A percentile compares a stretch with the other conserved stretches of the same genome.
Conservation (phyloP, 768 basidiomycete species). For the Pleurotus tuber-regium region DNA sequence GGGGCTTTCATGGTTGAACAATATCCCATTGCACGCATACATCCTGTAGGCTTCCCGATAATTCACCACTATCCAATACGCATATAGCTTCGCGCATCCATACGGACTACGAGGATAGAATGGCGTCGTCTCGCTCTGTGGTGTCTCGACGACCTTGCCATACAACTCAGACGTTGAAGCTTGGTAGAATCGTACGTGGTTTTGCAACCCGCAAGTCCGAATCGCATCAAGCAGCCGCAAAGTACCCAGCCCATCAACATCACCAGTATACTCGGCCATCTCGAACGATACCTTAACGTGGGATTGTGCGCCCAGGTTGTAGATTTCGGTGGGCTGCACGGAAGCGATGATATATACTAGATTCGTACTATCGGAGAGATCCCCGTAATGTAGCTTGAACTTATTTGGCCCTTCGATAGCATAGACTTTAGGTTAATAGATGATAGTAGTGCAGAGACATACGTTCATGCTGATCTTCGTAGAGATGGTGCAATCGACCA, state of each 20-base stretch:
- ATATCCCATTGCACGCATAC: constrained; percentile 94
- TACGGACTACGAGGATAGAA: constrained; percentile 99
- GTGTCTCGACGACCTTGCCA: constrained; percentile 94
- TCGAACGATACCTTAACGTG: constrained; percentile 99
- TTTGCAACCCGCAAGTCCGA: constrained; percentile 91
- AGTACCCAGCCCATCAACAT: constrained; percentile 94
- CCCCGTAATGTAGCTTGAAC: constrained; percentile 87
- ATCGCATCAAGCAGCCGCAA: constrained; percentile 95
- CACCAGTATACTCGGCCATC: constrained; percentile 98
- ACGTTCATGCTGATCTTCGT: constrained; percentile 92
- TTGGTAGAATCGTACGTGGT: constrained; percentile 94
- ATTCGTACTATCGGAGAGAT: constrained; percentile 94
- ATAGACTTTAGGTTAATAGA: constrained; percentile 7
- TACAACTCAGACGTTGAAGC: constrained; percentile 97
- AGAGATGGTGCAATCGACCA: constrained; percentile 89
- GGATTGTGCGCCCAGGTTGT: constrained; percentile 96
- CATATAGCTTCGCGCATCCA: constrained; percentile 93
- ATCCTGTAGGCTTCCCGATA: constrained; percentile 95
- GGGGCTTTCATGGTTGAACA: constrained; percentile 98
- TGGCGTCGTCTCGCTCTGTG: constrained; percentile 93
- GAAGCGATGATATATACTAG: constrained; percentile 95
- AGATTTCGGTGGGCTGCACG: constrained; percentile 93
- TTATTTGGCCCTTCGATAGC: constrained; percentile 60
- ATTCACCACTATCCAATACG: constrained; percentile 88
- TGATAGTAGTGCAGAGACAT: constrained; percentile 25